A percentile compares a stretch with the other conserved stretches of the same genome.
These are phyloP conservation scores for Plasmodium ovale DNA, from an alignment of 169 alveolate species.

Conservation along the genomic window DNA sequence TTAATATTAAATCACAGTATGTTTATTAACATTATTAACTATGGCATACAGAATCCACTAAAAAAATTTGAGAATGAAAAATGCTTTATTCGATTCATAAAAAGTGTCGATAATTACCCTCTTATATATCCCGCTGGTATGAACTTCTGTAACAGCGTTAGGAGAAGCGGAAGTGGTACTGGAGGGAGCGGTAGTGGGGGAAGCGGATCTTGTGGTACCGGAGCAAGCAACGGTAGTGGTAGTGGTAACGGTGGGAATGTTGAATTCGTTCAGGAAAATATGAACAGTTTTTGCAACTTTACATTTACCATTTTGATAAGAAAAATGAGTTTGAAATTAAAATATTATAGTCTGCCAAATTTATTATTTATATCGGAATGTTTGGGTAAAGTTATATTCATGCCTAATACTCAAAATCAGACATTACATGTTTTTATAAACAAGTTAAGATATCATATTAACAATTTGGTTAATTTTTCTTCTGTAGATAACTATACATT, in stretches of 20 bases:
- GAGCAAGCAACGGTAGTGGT: not conserved
- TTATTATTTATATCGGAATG: conserved; percentile 56
- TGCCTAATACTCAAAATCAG: conserved; percentile 55
- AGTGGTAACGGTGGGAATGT: not conserved
- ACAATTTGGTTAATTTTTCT: conserved; percentile 1
- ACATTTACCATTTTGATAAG: conserved; percentile 48
- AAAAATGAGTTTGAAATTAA: conserved; percentile 21
- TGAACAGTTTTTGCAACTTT: conserved; percentile 36
- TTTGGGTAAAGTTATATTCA: conserved; percentile 40
- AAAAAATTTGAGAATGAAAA: conserved; percentile 21
- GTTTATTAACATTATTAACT: conserved; percentile 39
- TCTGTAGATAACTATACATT: conserved; percentile 22
- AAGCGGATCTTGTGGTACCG: not conserved
- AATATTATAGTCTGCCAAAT: conserved; percentile 15
- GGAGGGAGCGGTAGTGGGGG: not conserved
- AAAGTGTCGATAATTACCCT: conserved; percentile 45
- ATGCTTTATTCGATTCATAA: conserved; percentile 38
- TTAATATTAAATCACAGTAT: conserved; percentile 27
- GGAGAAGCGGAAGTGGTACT: not conserved
- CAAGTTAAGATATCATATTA: conserved; percentile 35
- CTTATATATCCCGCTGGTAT: conserved; percentile 5
- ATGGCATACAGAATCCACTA: conserved; percentile 30
- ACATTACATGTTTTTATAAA: conserved; percentile 45
- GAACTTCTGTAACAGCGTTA: not conserved
- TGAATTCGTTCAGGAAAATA: conserved; percentile 16